Percentiles rank a stretch among this genome's conserved stretches.
These are phyloP conservation scores for Penicillium steckii DNA, from an alignment of 495 filamentous ascomycete genomes.

Conservation along the genomic window DNA sequence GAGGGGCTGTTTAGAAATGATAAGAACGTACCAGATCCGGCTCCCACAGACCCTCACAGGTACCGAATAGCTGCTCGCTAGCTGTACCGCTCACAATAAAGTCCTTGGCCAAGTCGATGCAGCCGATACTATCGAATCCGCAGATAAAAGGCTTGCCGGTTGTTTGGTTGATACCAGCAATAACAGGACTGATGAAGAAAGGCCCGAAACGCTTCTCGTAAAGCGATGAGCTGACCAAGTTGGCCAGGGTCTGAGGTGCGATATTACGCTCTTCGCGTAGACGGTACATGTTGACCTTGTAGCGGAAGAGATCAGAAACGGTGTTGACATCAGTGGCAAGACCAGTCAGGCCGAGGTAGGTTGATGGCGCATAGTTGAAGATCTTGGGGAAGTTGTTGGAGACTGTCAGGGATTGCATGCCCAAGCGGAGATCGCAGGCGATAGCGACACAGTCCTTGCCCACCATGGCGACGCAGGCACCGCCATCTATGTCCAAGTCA, in stretches of 20 bases:
- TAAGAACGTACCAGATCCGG: conserved; percentile 74
- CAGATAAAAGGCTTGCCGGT: conserved; percentile 95
- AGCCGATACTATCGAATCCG: conserved; percentile 98
- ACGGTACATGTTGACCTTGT: conserved; percentile 99
- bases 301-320: conserved; percentile 95
- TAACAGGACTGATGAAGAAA: conserved; percentile 90
- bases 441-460: conserved; percentile 99
- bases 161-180: conserved; percentile 91
- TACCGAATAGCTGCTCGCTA: conserved; percentile 96
- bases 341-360: conserved; percentile 94
- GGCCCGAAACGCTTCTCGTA: conserved; percentile 97
- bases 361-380: conserved; percentile 89
- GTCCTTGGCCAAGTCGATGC: conserved; percentile 98
- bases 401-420: conserved; percentile 92
- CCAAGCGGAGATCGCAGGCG: conserved; percentile 96
- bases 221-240: conserved; percentile 83
- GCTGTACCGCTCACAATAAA: conserved; percentile 98
- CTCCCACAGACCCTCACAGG: conserved; percentile 98
- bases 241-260: conserved; percentile 89
- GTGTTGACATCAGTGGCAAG: conserved; percentile 94
- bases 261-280: conserved; percentile 96
- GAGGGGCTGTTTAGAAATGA: neutral
- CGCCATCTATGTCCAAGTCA: conserved; percentile 68
- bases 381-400: conserved; percentile 99
- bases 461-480: conserved; percentile 96